Conservation (phyloP, 1,284 basidiomycete genomes). For the Butyriboletus appendiculatus region DNA sequence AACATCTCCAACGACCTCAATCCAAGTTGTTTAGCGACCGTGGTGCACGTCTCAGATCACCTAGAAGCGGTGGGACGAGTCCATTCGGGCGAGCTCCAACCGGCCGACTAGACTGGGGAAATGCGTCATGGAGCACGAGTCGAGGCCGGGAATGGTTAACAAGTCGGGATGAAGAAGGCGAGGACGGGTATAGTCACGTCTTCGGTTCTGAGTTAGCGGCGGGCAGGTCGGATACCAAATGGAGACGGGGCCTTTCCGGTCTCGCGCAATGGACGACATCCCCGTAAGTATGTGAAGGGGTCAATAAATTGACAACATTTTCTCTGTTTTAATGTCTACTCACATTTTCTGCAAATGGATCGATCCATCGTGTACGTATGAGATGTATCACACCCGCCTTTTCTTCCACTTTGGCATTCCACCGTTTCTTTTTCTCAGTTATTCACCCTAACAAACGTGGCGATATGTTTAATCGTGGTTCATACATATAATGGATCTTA, state of each 20-base stretch:
- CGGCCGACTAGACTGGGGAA: slow-evolving; percentile 16
- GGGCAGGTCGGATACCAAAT: slow-evolving; percentile 19
- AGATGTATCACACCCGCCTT: slow-evolving; percentile 6
- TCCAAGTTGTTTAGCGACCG: slow-evolving; percentile 5
- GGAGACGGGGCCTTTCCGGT: slow-evolving; percentile 28
- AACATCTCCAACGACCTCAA: slow-evolving; percentile 46
- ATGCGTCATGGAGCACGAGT: slow-evolving; percentile 27
- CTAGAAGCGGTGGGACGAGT: slow-evolving; percentile 21
- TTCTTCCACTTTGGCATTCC: slow-evolving; percentile 2
- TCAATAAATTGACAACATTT: background rate
- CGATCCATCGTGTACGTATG: slow-evolving; percentile 15
- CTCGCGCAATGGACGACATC: slow-evolving; percentile 31
- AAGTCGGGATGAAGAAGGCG: slow-evolving; percentile 26
- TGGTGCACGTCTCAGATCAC: slow-evolving; percentile 10
- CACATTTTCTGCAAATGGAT: slow-evolving; percentile 9
- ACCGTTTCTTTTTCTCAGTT: background rate
- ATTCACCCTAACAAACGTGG: slow-evolving; percentile 15
- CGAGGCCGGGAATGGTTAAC: slow-evolving; percentile 23
- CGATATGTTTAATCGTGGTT: slow-evolving; percentile 21
- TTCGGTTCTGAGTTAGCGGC: slow-evolving; percentile 10
- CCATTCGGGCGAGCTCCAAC: slow-evolving; percentile 16
- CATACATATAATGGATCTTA: slow-evolving; percentile 26
- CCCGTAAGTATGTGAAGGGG: slow-evolving; percentile 14
- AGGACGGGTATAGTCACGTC: slow-evolving; percentile 19
- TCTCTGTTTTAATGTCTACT: slow-evolving; percentile 4